These are phyloP conservation scores for Diaporthe ilicicola DNA, from an alignment of 2,329 filamentous ascomycete genomes.

Conservation along the genomic window DNA sequence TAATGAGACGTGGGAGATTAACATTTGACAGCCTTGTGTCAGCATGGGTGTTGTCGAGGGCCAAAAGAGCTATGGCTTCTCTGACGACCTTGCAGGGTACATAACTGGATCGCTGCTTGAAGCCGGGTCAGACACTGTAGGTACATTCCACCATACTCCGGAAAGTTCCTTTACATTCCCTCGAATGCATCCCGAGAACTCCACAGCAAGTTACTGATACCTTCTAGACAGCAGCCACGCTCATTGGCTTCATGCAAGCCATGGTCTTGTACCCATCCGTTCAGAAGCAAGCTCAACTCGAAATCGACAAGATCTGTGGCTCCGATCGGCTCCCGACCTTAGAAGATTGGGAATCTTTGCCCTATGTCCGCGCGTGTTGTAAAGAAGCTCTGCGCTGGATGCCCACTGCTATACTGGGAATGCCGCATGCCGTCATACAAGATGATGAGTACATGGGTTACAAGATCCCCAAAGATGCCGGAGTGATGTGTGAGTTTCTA, in stretches of 20 bases:
- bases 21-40: conserved; percentile 39
- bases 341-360: conserved; percentile 48
- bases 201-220: too few species aligned
- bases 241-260: conserved; percentile 55
- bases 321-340: conserved; percentile 47
- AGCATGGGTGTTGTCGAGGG: conserved; percentile 38
- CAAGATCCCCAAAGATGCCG: conserved; percentile 54
- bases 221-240: conserved; percentile 44
- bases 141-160: too few species aligned
- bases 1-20: background rate
- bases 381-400: conserved; percentile 56
- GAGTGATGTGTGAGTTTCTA: conserved; percentile 47
- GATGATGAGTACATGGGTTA: conserved; percentile 55
- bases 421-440: conserved; percentile 51
- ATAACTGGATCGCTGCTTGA: conserved; percentile 48
- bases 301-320: conserved; percentile 53
- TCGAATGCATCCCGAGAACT: too few species aligned
- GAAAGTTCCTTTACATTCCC: too few species aligned
- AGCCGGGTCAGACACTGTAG: conserved; percentile 51
- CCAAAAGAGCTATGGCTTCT: conserved; percentile 37
- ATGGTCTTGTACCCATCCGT: conserved; percentile 54
- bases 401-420: conserved; percentile 49
- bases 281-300: conserved; percentile 49
- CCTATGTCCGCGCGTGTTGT: conserved; percentile 52
- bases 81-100: conserved; percentile 45